Evolutionary conservation across 2,329 filamentous ascomycete species (phyloP).

Genomic region (Chaetomium olivaceum): DNA sequence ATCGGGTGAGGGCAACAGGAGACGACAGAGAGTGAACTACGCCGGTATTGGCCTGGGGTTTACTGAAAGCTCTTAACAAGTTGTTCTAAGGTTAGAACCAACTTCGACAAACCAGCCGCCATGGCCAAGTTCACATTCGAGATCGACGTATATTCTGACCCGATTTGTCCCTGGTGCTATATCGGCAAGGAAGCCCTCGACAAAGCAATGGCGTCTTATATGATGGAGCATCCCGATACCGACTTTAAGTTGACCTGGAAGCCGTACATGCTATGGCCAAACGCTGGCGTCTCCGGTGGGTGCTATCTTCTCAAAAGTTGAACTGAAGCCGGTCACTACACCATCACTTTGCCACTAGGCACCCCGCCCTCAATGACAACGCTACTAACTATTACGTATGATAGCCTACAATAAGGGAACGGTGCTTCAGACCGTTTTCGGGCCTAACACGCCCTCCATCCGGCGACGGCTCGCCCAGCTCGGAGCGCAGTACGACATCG

Average conservation of each 20-base stretch:
- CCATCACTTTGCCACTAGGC: too few relatives aligned
- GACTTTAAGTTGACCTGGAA: conserved; percentile 51
- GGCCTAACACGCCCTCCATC: conserved; percentile 34
- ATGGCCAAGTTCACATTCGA: conserved; percentile 23
- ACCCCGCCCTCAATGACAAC: not conserved
- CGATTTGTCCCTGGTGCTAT: conserved; percentile 56
- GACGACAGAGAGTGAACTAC: not conserved
- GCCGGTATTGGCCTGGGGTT: not conserved
- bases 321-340: not conserved
- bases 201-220: conserved; percentile 46
- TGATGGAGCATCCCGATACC: conserved; percentile 43
- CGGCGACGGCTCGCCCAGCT: conserved; percentile 38
- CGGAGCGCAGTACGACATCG: conserved; percentile 42
- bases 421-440: conserved; percentile 36
- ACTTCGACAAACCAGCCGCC: not conserved
- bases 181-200: conserved; percentile 51
- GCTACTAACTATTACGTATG: not conserved
- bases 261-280: conserved; percentile 49
- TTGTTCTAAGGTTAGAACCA: not conserved
- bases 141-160: conserved; percentile 52
- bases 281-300: conserved; percentile 34
- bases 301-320: not conserved
- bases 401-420: conserved; percentile 4
- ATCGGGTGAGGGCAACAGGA: not conserved
- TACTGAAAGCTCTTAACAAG: not conserved